phyloP scores from a whole-genome alignment of 2,329 filamentous ascomycete species.

The Dendryphion nanum region DNA sequence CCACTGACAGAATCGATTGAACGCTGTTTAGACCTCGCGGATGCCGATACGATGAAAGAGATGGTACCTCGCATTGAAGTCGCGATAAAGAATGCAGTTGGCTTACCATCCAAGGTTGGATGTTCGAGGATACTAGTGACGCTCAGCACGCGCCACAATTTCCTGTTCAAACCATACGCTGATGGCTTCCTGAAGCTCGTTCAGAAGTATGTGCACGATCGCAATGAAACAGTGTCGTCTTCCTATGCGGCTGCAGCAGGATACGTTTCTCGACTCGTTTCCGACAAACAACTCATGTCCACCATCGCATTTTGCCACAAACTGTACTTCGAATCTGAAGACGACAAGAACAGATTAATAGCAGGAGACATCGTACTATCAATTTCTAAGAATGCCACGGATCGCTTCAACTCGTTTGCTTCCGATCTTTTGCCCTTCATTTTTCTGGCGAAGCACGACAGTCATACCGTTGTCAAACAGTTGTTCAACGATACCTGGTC shows the following conservation, averaged over 20 bases:
- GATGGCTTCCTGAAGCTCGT: constrained; percentile 74
- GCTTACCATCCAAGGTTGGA: constrained; percentile 90
- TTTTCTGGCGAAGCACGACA: constrained; percentile 84
- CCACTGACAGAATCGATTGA: constrained; percentile 93
- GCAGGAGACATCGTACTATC: constrained; percentile 81
- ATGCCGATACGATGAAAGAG: constrained; percentile 72
- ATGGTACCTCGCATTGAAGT: constrained; percentile 71
- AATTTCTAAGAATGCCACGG: constrained; percentile 81
- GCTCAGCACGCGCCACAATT: constrained; percentile 74
- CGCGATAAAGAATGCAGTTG: constrained; percentile 81
- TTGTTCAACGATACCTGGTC: constrained; percentile 85
- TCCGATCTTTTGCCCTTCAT: constrained; percentile 77
- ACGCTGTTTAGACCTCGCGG: constrained; percentile 79
- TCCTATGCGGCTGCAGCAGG: constrained; percentile 85
- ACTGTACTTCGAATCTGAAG: constrained; percentile 79
- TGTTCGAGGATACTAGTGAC: constrained; percentile 83
- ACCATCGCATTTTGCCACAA: constrained; percentile 58
- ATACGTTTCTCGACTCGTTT: constrained; percentile 71
- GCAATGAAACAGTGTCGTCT: constrained; percentile 89
- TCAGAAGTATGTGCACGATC: constrained; percentile 80
- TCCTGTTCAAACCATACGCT: constrained; percentile 72
- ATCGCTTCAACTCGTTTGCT: constrained; percentile 79
- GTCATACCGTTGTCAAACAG: constrained; percentile 73
- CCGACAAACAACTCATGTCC: constrained; percentile 57
- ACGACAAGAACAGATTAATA: constrained; percentile 70